Base-by-base conservation (phyloP, 2,329 filamentous ascomycete genomes). In the Verruconis gallopava region DNA sequence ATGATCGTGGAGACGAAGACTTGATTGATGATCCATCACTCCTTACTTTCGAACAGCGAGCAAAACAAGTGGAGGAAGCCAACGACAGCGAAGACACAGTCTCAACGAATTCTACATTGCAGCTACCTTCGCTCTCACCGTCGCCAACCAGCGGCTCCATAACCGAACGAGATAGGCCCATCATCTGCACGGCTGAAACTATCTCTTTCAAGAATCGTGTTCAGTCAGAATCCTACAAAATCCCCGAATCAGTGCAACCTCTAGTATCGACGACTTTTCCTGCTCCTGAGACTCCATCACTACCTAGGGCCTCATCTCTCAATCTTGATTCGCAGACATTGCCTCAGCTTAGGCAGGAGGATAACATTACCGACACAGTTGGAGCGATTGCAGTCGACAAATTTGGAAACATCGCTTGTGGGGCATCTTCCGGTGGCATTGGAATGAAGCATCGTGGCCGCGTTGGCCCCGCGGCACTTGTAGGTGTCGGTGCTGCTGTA, bases 361-460 rank as follows among this genome's bases (percentile, higher is more conserved):
- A 85, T 47, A 72, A 81, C 53, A 71, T 98, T 51, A 93, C 81
- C 2, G 91, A 98, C 64, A 98, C 91, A 11, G 86, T 98, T 45
- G 91, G 93, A 35, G 91, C 88, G 20, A 94, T 98, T 55, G 91
- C 86, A 9, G 79, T 98, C 48, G 91, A 98, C 54, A 72, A 73
- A 38, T 75, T 72, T 51, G 91, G 91, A 13, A 80, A 81, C 45
- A 94, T 98, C 55, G 89, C 93, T 3, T 91, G 89, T 3, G 91
- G 82, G 13, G 94, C 91, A 2, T 98, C 91, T 2, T 98, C 93
- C 13, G 91, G 91, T 4, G 91, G 91, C 1, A 98, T 98, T 56
- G 89, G 91, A 20, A 95, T 98, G 89, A 98, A 98, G 58, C 88
- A 94, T 59, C 77, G 78, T 46, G 93, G 91, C 4, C 81, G 91